phyloP scores from a whole-genome alignment of 2,329 filamentous ascomycete genomes.

The Myriosclerotinia curreyana region DNA sequence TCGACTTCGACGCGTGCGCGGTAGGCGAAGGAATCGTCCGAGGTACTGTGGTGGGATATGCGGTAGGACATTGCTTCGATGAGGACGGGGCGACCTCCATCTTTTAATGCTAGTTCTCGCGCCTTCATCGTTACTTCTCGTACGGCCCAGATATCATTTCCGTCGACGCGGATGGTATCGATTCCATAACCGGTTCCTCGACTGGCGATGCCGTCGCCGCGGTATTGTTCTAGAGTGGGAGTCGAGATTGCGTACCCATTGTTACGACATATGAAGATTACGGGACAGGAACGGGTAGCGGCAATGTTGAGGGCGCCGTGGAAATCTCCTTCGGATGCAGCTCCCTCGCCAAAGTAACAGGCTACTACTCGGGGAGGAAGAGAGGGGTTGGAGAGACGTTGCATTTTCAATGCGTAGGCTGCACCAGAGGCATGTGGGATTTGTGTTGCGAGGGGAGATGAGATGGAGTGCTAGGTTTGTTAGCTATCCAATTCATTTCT shows the following conservation, averaged over 20 bases:
- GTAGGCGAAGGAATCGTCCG: conserved; percentile 95
- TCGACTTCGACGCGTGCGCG: conserved; percentile 89
- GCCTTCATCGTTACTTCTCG: conserved; percentile 76
- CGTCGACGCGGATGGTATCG: conserved; percentile 85
- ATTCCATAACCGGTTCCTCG: conserved; percentile 90
- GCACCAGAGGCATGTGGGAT: conserved; percentile 85
- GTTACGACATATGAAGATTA: conserved; percentile 88
- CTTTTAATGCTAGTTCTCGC: conserved; percentile 58
- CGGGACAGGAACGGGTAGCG: conserved; percentile 80
- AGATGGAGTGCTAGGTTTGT: conserved; percentile 65
- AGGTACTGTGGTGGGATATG: conserved; percentile 96
- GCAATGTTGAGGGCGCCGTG: conserved; percentile 89
- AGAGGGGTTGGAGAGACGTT: conserved; percentile 68
- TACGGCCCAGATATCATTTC: conserved; percentile 92
- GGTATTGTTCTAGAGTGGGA: conserved; percentile 85
- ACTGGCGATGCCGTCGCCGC: conserved; percentile 85
- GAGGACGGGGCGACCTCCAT: conserved; percentile 59
- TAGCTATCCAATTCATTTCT: not conserved
- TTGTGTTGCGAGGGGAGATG: conserved; percentile 82
- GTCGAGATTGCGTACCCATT: conserved; percentile 92
- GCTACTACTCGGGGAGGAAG: conserved; percentile 66
- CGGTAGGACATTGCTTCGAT: conserved; percentile 98
- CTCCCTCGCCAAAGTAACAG: conserved; percentile 89
- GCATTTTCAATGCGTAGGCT: conserved; percentile 83
- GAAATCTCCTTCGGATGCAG: conserved; percentile 87